Evolutionary conservation across 73 alveolate genomes (phyloP).

Genomic region (Paramecium biaurelia): DNA sequence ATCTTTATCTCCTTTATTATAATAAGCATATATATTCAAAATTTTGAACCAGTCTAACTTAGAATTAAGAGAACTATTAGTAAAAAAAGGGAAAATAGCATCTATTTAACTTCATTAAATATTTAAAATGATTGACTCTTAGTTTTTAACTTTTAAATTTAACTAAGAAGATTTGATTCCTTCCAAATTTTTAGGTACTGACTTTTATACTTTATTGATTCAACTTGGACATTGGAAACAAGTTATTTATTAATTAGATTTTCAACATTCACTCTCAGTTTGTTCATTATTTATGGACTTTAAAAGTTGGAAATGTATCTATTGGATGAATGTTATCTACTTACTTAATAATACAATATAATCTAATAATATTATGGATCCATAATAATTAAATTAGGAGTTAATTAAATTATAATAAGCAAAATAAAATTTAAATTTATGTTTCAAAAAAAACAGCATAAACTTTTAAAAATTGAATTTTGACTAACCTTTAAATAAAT

Average conservation of each 20-base stretch:
- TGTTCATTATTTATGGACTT: slow-evolving; percentile 33
- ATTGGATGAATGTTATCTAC: not conserved
- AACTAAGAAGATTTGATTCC: not conserved
- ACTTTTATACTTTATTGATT: slow-evolving; percentile 1
- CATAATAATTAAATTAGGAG: not conserved
- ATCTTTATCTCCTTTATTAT: slow-evolving; percentile 73
- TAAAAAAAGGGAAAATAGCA: slow-evolving; percentile 71
- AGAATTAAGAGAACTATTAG: slow-evolving; percentile 33
- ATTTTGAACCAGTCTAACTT: not conserved
- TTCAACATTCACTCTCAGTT: slow-evolving; percentile 14
- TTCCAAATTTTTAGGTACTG: slow-evolving; percentile 34
- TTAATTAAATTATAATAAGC: not conserved
- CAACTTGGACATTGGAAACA: slow-evolving; percentile 64
- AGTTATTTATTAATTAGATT: slow-evolving; percentile 45
- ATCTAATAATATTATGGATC: not conserved
- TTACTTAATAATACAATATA: not conserved
- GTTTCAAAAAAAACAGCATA: not conserved
- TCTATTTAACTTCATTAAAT: slow-evolving; percentile 79
- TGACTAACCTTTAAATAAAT: not conserved
- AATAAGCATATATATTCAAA: slow-evolving; percentile 34
- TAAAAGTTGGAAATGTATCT: not conserved
- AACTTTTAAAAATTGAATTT: not conserved
- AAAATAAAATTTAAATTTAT: not conserved
- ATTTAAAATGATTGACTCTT: slow-evolving; percentile 74
- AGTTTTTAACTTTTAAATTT: slow-evolving; percentile 52